These are phyloP conservation scores for Russula brevipes DNA, from an alignment of 768 basidiomycete genomes.

Conservation along the genomic window DNA sequence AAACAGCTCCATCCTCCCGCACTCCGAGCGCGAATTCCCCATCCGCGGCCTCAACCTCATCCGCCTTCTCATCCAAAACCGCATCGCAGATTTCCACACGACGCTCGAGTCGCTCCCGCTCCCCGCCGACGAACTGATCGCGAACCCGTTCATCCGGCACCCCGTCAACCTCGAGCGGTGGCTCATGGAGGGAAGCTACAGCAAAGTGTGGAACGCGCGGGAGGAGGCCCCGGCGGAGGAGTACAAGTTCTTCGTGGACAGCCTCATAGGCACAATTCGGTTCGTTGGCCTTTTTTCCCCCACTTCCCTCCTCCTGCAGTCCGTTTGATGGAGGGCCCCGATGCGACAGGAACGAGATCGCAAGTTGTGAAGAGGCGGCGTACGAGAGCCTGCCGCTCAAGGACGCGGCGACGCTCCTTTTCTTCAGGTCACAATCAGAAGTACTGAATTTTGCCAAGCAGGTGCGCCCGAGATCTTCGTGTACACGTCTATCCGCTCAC, in stretches of 20 bases:
- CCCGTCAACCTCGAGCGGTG: constrained; percentile 91
- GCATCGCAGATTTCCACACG: constrained; percentile 97
- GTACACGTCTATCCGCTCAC: neutral
- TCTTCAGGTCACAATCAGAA: constrained; percentile 81
- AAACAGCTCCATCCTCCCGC: constrained; percentile 64
- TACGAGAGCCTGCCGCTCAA: constrained; percentile 87
- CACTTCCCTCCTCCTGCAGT: neutral
- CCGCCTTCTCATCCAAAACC: constrained; percentile 89
- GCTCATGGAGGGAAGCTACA: constrained; percentile 98
- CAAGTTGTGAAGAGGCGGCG: constrained; percentile 90
- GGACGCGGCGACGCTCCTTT: constrained; percentile 86
- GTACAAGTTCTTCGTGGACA: constrained; percentile 91
- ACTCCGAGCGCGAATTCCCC: constrained; percentile 80
- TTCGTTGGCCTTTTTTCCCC: constrained; percentile 32
- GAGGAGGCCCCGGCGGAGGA: constrained; percentile 91
- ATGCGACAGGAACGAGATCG: constrained; percentile 80
- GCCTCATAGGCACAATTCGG: constrained; percentile 92
- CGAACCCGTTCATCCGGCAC: constrained; percentile 73
- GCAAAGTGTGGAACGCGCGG: constrained; percentile 94
- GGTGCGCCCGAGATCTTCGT: constrained; percentile 40
- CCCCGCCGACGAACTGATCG: constrained; percentile 58
- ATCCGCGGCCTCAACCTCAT: constrained; percentile 93
- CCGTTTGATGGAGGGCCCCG: neutral
- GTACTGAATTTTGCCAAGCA: constrained; percentile 75
- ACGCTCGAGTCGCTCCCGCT: constrained; percentile 84